Conservation (phyloP, 352 stramenopile species). For the Thraustotheca clavata region DNA sequence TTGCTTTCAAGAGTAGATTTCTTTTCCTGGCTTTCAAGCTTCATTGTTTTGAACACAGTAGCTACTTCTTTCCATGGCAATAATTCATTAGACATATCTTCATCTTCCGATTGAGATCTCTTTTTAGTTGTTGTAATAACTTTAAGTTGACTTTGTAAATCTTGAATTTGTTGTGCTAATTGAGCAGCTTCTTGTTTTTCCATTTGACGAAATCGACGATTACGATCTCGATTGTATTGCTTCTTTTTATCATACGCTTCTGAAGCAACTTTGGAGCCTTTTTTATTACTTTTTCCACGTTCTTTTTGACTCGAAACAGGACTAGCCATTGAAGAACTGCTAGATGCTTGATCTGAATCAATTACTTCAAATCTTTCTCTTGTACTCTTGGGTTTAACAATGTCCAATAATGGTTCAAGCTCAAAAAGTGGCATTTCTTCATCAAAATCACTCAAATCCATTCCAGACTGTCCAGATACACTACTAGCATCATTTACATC, state of each 20-base stretch:
- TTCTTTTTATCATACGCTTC: constrained; percentile 21
- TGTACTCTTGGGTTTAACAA: too few relatives aligned
- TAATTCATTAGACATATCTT: neutral
- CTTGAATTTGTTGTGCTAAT: neutral
- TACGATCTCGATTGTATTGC: constrained; percentile 12
- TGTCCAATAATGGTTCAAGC: too few relatives aligned
- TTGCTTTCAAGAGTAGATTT: neutral
- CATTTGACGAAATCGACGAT: neutral
- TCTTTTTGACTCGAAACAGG: too few relatives aligned
- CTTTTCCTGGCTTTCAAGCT: neutral
- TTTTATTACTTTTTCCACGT: too few relatives aligned
- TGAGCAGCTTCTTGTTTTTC: constrained; percentile 4
- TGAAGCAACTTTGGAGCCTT: neutral
- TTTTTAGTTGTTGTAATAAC: neutral
- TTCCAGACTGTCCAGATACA: too few relatives aligned
- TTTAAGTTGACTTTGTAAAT: constrained; percentile 6
- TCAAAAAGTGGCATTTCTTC: too few relatives aligned
- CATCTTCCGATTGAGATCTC: neutral
- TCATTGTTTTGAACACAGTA: constrained; percentile 5
- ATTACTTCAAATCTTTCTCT: too few relatives aligned
- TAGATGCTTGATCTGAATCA: too few relatives aligned
- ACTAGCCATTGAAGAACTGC: too few relatives aligned
- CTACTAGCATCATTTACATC: too few relatives aligned
- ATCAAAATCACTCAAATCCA: too few relatives aligned
- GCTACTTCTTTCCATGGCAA: constrained; percentile 19